These are phyloP conservation scores for Deinandra increscens DNA, from an alignment of 129 eudicot species.

Conservation along the genomic window DNA sequence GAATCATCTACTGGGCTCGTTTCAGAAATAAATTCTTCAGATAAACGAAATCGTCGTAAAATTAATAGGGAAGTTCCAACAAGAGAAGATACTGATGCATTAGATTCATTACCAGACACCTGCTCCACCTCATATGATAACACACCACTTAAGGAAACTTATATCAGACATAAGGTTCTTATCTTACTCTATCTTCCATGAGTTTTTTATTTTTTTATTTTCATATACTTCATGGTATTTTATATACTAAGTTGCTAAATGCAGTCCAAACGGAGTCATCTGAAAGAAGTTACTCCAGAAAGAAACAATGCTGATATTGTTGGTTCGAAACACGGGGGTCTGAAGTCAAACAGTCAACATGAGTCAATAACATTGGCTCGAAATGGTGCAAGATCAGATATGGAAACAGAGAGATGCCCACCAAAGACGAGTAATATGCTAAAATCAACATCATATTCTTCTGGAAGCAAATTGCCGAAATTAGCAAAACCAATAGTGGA, in stretches of 20 bases:
- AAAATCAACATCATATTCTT: slow-evolving; percentile 42
- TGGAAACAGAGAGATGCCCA: slow-evolving; percentile 42
- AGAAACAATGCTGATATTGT: slow-evolving; percentile 26
- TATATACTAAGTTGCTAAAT: slow-evolving; percentile 13
- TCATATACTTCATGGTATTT: neutral
- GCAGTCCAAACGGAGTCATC: slow-evolving; percentile 31
- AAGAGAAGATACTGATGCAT: slow-evolving; percentile 34
- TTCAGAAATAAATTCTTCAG: slow-evolving; percentile 40
- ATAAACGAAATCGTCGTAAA: slow-evolving; percentile 46
- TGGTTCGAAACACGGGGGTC: slow-evolving; percentile 12
- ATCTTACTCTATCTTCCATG: neutral
- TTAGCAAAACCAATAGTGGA: slow-evolving; percentile 42
- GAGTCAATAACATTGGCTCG: slow-evolving; percentile 28
- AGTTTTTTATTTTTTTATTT: slow-evolving; percentile 10
- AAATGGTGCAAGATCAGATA: slow-evolving; percentile 33
- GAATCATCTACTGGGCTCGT: slow-evolving; percentile 23
- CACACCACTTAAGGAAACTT: slow-evolving; percentile 34
- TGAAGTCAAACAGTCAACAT: slow-evolving; percentile 20
- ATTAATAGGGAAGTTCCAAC: slow-evolving; percentile 31
- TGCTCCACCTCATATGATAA: slow-evolving; percentile 39
- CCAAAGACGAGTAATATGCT: slow-evolving; percentile 39
- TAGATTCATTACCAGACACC: slow-evolving; percentile 34
- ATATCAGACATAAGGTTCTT: slow-evolving; percentile 48
- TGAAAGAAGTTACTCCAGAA: slow-evolving; percentile 37
- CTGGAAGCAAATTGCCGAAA: slow-evolving; percentile 43